Conservation (phyloP, 2,329 filamentous ascomycete genomes). For the Fusarium secorum region DNA sequence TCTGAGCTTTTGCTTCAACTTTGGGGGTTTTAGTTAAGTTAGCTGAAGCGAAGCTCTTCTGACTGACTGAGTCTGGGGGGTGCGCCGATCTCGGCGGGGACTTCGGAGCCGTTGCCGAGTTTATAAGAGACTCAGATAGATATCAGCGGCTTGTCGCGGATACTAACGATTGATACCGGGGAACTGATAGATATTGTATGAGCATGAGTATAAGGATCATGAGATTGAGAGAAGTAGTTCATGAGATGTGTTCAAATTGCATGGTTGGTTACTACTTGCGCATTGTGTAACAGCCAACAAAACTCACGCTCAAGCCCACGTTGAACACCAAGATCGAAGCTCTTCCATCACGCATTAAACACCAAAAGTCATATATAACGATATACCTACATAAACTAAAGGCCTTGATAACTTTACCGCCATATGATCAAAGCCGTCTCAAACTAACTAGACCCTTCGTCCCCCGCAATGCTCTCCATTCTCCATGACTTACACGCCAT, state of each 20-base stretch:
- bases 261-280: neutral
- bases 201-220: neutral
- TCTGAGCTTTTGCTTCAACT: neutral
- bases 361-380: neutral
- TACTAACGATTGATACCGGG: neutral
- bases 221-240: neutral
- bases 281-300: neutral
- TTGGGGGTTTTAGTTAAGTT: neutral
- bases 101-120: slow-evolving; percentile 24
- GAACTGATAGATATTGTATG: neutral
- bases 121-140: neutral
- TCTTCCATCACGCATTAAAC: neutral
- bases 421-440: neutral
- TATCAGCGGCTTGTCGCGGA: slow-evolving; percentile 20
- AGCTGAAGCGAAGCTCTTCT: neutral
- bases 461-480: slow-evolving; percentile 1
- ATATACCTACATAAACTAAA: neutral
- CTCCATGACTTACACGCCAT: slow-evolving; percentile 10
- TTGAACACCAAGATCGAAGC: neutral
- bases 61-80: neutral
- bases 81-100: slow-evolving; percentile 25
- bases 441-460: neutral
- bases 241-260: neutral
- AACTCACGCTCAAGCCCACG: neutral
- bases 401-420: neutral